These are phyloP conservation scores for Fistulina hepatica DNA, from an alignment of 1,284 basidiomycete genomes.

Conservation along the genomic window DNA sequence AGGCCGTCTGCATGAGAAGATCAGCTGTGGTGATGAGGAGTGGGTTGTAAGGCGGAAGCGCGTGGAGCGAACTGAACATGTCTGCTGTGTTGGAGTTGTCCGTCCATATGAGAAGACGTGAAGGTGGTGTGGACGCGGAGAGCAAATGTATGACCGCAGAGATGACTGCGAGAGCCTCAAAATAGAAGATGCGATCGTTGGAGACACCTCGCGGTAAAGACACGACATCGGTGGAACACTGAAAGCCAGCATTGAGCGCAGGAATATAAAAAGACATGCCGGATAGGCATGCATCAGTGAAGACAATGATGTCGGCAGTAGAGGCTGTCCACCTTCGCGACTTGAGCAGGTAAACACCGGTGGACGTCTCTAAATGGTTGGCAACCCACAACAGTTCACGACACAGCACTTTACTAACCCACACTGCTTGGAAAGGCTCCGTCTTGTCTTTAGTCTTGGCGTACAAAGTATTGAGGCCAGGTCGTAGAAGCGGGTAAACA, in stretches of 20 bases:
- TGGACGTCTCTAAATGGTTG: slow-evolving; percentile 13
- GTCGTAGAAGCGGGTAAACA: slow-evolving; percentile 21
- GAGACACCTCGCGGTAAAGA: no score
- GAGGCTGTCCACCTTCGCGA: slow-evolving; percentile 17
- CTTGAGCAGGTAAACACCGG: slow-evolving; percentile 22
- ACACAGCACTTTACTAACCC: slow-evolving; percentile 20
- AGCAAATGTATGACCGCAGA: slow-evolving; percentile 13
- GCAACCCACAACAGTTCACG: slow-evolving; percentile 25
- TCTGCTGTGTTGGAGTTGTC: slow-evolving; percentile 26
- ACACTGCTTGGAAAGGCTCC: not conserved
- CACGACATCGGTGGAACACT: no score
- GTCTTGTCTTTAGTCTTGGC: slow-evolving; percentile 7
- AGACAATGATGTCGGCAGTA: slow-evolving; percentile 17
- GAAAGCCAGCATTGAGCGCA: slow-evolving; percentile 8
- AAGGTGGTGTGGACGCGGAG: not conserved
- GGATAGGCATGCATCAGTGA: slow-evolving; percentile 1
- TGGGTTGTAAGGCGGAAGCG: slow-evolving; percentile 19
- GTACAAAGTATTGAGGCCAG: slow-evolving; percentile 16
- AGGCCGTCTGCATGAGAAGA: slow-evolving; percentile 17
- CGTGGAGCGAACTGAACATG: slow-evolving; percentile 25
- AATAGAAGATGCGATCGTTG: slow-evolving; percentile 28
- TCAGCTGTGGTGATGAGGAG: slow-evolving; percentile 21
- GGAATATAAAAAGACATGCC: slow-evolving; percentile 6
- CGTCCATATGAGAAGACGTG: slow-evolving; percentile 18
- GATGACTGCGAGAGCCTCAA: slow-evolving; percentile 21